A percentile compares a stretch with the other conserved stretches of the same genome.
Evolutionary conservation across 1,284 basidiomycete genomes (phyloP).

Genomic region (Porodaedalea pini): DNA sequence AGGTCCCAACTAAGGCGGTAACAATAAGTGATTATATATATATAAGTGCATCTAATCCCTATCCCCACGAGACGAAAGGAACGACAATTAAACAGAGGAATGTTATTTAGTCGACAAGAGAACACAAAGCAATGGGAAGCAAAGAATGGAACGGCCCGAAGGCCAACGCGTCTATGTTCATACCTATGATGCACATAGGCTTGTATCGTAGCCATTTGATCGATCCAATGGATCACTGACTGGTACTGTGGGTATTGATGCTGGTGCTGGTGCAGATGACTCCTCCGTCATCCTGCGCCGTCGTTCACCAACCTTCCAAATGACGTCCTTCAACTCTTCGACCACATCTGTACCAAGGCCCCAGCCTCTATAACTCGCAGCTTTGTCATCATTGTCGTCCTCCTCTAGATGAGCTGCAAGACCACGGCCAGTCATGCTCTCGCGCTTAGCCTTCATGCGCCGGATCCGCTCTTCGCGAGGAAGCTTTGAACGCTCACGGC

Average conservation of each 20-base stretch:
- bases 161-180: background rate
- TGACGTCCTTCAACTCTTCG: slow-evolving; percentile 78
- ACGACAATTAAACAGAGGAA: background rate
- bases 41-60: background rate
- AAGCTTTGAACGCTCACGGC: slow-evolving; percentile 56
- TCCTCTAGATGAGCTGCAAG: slow-evolving; percentile 11
- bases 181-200: slow-evolving; percentile 15
- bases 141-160: background rate
- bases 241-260: background rate
- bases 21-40: no score
- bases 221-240: background rate
- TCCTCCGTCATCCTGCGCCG: slow-evolving; percentile 45
- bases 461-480: slow-evolving; percentile 69
- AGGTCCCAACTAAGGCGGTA: no score
- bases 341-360: slow-evolving; percentile 77
- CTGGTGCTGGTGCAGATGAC: background rate
- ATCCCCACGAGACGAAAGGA: background rate
- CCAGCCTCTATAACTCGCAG: slow-evolving; percentile 36
- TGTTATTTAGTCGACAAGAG: slow-evolving; percentile 1
- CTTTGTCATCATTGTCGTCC: slow-evolving; percentile 1
- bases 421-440: slow-evolving; percentile 29
- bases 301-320: slow-evolving; percentile 75
- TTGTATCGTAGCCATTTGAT: slow-evolving; percentile 9
- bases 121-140: background rate
- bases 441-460: slow-evolving; percentile 52